Percentiles rank a stretch among this genome's conserved stretches.
Conservation (phyloP, 73 alveolate genomes). For the Paramecium bursaria region DNA sequence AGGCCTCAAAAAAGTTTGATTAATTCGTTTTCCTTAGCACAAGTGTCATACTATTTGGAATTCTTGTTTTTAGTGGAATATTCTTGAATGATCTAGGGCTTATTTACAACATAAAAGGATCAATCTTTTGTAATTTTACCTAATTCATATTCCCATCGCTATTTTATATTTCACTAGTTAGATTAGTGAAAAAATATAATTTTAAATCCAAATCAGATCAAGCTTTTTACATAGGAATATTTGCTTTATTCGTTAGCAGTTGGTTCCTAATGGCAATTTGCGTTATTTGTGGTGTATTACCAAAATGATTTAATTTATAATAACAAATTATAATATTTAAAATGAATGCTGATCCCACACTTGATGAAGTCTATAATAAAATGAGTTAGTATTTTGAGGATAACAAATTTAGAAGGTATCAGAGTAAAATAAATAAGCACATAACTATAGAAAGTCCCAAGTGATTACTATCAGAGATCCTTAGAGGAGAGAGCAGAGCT, state of each 20-base stretch:
- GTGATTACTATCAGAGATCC: slow-evolving; percentile 69
- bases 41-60: not conserved
- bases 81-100: slow-evolving; percentile 17
- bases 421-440: not conserved
- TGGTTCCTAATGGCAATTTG: slow-evolving; percentile 37
- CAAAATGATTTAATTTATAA: too few relatives aligned
- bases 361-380: not conserved
- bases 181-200: not conserved
- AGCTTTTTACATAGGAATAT: slow-evolving; percentile 9
- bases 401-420: not conserved
- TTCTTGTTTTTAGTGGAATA: slow-evolving; percentile 5
- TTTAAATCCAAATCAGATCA: not conserved
- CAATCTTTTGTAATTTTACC: slow-evolving; percentile 32
- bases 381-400: not conserved
- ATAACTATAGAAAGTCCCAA: slow-evolving; percentile 65
- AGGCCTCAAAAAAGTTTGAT: slow-evolving; percentile 15
- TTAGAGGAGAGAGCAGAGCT: slow-evolving; percentile 67
- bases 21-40: slow-evolving; percentile 7
- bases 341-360: too few relatives aligned
- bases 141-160: slow-evolving; percentile 36
- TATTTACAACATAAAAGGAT: slow-evolving; percentile 24
- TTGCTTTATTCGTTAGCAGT: slow-evolving; percentile 1
- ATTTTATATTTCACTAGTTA: slow-evolving; percentile 1
- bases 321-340: too few relatives aligned
- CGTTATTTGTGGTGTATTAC: slow-evolving; percentile 36